Conservation (phyloP, 768 basidiomycete species). For the Termitomyces sp. region DNA sequence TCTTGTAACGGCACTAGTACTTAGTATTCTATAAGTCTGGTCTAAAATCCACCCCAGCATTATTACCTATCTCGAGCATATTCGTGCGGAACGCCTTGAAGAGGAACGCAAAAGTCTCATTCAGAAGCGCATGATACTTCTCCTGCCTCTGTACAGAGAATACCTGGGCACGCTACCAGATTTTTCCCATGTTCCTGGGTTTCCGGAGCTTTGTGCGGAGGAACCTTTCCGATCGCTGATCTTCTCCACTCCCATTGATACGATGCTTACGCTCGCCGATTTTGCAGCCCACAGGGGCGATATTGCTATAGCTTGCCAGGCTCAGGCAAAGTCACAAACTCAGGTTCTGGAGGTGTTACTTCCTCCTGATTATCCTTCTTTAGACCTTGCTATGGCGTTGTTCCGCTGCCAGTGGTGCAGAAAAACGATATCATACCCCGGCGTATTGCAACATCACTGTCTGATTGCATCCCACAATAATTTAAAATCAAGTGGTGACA, state of each 20-base stretch:
- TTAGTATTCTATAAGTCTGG: constrained; percentile 23
- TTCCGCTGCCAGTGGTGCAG: constrained; percentile 32
- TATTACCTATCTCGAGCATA: constrained; percentile 15
- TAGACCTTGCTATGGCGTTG: constrained; percentile 30
- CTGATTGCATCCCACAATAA: constrained; percentile 9
- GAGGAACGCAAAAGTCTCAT: neutral
- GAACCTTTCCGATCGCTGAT: constrained; percentile 25
- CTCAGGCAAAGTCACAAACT: constrained; percentile 22
- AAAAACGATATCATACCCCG: constrained; percentile 31
- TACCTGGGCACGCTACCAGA: neutral
- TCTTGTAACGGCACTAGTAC: neutral
- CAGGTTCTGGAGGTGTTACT: constrained; percentile 13
- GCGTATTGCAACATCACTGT: constrained; percentile 29
- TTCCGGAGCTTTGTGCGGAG: constrained; percentile 16
- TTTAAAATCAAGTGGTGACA: constrained; percentile 5
- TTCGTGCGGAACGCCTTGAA: constrained; percentile 11
- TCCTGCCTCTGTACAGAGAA: constrained; percentile 1
- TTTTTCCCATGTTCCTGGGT: constrained; percentile 11
- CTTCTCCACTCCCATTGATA: constrained; percentile 14
- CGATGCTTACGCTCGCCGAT: constrained; percentile 1
- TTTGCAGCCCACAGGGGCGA: constrained; percentile 11
- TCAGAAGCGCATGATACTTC: neutral
- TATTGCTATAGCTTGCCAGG: constrained; percentile 11
- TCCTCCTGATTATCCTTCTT: constrained; percentile 7
- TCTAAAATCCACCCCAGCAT: constrained; percentile 19